These are phyloP conservation scores for Phytophthora cryptogea DNA, from an alignment of 352 stramenopile species.

Conservation along the genomic window DNA sequence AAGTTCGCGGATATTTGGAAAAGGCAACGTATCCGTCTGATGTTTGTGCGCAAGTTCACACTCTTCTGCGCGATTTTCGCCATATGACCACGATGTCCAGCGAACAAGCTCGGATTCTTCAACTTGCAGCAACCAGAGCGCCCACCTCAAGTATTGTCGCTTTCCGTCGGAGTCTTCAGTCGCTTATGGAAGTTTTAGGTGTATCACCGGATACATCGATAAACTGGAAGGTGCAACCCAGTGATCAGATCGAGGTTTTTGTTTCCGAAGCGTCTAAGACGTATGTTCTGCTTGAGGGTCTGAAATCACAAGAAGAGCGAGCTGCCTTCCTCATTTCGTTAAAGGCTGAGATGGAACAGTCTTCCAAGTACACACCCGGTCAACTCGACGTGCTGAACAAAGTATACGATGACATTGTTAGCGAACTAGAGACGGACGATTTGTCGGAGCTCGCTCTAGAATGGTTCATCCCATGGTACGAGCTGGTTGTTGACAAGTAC, in stretches of 20 bases:
- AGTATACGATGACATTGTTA: slow-evolving; percentile 7
- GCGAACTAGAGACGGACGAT: background rate
- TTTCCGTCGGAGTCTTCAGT: background rate
- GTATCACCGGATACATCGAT: background rate
- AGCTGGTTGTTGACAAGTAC: slow-evolving; percentile 14
- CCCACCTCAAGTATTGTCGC: background rate
- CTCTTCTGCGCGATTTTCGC: background rate
- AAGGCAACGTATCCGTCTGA: background rate
- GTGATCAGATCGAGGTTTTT: slow-evolving; percentile 8
- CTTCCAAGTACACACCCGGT: background rate
- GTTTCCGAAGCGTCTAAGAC: slow-evolving; percentile 10
- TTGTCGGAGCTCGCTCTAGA: background rate
- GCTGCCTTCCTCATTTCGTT: background rate
- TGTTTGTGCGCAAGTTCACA: background rate
- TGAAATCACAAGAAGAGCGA: slow-evolving; percentile 15
- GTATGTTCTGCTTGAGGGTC: slow-evolving; percentile 1
- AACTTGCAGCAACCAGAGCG: background rate
- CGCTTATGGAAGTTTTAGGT: background rate
- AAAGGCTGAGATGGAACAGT: slow-evolving; percentile 1
- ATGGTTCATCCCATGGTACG: slow-evolving; percentile 22
- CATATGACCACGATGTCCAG: background rate
- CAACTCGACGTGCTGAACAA: slow-evolving; percentile 6
- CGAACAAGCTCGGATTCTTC: slow-evolving; percentile 2
- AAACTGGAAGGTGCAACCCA: background rate
- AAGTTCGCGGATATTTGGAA: background rate